Conservation (phyloP, 192 early-diverging fungal genomes). For the Podochytrium sp. region DNA sequence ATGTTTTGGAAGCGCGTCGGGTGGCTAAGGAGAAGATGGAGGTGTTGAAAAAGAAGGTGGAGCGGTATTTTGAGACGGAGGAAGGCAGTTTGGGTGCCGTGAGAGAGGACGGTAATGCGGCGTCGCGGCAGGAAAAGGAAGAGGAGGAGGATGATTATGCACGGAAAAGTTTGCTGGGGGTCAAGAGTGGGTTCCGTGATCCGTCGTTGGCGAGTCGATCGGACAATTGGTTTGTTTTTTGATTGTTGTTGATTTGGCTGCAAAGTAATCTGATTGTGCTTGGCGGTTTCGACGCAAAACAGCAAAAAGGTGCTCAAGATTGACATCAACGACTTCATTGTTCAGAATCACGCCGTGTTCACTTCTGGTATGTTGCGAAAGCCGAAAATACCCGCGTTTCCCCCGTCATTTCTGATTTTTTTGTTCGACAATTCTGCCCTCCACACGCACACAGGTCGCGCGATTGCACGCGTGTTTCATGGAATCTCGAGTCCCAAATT, state of each 20-base stretch:
- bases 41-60: not conserved
- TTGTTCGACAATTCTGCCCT: too few species aligned
- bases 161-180: conserved; percentile 3
- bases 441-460: conserved; percentile 29
- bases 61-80: conserved; percentile 28
- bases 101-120: not conserved
- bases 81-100: not conserved
- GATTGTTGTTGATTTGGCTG: not conserved
- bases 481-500: conserved; percentile 49
- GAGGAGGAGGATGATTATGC: not conserved
- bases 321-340: conserved; percentile 36
- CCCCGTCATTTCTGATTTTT: too few species aligned
- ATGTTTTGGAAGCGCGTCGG: not conserved
- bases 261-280: conserved; percentile 20
- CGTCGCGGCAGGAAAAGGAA: not conserved
- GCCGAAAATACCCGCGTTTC: too few species aligned
- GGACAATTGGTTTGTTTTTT: conserved; percentile 15
- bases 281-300: not conserved
- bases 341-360: conserved; percentile 10
- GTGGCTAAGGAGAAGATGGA: not conserved
- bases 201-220: conserved; percentile 15
- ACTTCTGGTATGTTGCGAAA: conserved; percentile 37
- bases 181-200: conserved; percentile 24
- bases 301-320: conserved; percentile 35
- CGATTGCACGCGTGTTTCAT: conserved; percentile 54